phyloP scores from a whole-genome alignment of 345 rosid genomes.

The Salix caprea region DNA sequence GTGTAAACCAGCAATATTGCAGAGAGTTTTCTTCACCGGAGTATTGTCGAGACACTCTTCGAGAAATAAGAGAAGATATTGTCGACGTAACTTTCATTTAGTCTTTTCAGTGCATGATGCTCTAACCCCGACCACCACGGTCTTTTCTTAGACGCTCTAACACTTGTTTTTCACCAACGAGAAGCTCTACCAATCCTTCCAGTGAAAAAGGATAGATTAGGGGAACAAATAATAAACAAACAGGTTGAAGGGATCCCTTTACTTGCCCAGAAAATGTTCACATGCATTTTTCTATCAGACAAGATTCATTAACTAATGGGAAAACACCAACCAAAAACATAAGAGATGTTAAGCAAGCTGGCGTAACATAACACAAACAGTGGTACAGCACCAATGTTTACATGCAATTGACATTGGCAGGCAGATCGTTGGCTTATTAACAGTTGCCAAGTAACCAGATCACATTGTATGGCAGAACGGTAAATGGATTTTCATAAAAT shows the following conservation, averaged over 20 bases:
- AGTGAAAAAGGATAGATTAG: neutral
- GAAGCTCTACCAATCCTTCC: constrained; percentile 71
- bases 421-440: no score
- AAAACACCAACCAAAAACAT: no score
- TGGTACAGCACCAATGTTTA: no score
- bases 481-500: neutral
- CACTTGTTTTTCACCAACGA: constrained; percentile 55
- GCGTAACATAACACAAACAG: no score
- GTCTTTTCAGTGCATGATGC: neutral
- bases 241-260: neutral
- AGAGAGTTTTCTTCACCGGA: neutral
- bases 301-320: no score
- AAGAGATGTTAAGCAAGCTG: no score
- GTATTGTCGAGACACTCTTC: neutral
- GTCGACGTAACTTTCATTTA: neutral
- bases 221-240: neutral
- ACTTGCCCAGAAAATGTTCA: no score
- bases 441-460: no score
- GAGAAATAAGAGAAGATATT: neutral
- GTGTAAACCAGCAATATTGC: neutral
- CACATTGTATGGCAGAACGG: neutral
- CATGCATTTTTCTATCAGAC: no score
- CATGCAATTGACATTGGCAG: no score
- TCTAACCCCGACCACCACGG: neutral
- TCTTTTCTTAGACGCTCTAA: constrained; percentile 40